A percentile compares a stretch with the other conserved stretches of the same genome.
Conservation (phyloP, 768 basidiomycete species). For the Boletus pseudopeckii region DNA sequence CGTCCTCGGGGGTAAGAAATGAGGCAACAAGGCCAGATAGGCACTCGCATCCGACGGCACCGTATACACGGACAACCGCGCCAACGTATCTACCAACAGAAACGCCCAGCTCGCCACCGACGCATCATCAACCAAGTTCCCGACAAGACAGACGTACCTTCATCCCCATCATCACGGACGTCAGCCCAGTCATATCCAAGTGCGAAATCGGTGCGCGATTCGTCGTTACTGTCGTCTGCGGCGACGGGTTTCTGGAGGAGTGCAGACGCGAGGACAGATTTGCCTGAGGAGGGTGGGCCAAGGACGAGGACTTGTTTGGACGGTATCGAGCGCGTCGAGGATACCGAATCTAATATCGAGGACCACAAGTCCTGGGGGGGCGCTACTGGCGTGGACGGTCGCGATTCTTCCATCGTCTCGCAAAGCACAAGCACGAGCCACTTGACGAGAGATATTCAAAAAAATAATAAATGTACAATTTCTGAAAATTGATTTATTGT, state of each 20-base stretch:
- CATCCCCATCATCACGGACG: conserved; percentile 88
- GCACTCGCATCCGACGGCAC: conserved; percentile 76
- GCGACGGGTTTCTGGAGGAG: conserved; percentile 62
- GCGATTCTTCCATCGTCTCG: conserved; percentile 39
- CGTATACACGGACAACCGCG: conserved; percentile 87
- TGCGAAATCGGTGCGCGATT: conserved; percentile 70
- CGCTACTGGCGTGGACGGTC: conserved; percentile 67
- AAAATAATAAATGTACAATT: not conserved
- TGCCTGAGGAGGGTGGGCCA: conserved; percentile 76
- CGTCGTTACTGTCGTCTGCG: conserved; percentile 53
- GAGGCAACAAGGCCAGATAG: conserved; percentile 69
- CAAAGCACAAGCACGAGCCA: not conserved
- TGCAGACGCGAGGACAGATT: conserved; percentile 69
- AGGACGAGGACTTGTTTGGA: conserved; percentile 86
- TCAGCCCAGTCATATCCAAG: conserved; percentile 92
- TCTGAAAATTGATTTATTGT: not conserved
- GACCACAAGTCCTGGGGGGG: conserved; percentile 88
- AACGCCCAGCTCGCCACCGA: not conserved
- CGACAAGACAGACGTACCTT: conserved; percentile 55
- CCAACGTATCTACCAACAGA: conserved; percentile 66
- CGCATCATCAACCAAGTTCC: not conserved
- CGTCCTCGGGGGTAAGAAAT: conserved; percentile 71
- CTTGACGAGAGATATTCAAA: not conserved
- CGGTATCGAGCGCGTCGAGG: conserved; percentile 73
- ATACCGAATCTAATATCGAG: conserved; percentile 86